phyloP scores from a whole-genome alignment of 176 grass and related monocot species.

The Lolium multiflorum region DNA sequence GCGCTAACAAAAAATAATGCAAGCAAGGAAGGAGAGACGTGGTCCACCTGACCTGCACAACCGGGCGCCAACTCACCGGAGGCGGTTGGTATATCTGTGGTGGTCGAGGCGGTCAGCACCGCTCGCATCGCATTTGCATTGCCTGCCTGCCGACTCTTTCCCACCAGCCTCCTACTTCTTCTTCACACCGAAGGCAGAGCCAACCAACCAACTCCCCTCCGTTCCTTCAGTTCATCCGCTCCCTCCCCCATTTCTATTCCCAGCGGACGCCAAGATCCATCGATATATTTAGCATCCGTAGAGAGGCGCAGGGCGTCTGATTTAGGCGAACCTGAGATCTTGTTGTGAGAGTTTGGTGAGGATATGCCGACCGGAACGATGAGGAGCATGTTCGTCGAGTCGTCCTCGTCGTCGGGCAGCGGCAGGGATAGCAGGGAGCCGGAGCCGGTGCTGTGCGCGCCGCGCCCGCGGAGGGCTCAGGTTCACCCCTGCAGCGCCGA shows the following conservation, averaged over 20 bases:
- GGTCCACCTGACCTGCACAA: conserved; percentile 47
- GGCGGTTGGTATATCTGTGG: conserved; percentile 55
- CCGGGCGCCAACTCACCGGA: conserved; percentile 4
- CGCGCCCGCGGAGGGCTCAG: conserved; percentile 44
- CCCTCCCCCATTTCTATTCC: conserved; percentile 5
- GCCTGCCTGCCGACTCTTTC: not conserved
- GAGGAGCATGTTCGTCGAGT: conserved; percentile 40
- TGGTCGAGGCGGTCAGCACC: conserved; percentile 40
- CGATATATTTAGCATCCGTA: not conserved
- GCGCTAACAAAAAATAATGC: not conserved
- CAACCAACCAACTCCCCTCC: not conserved
- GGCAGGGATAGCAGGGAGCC: conserved; percentile 37
- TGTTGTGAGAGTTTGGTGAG: not conserved
- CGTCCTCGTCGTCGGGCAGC: conserved; percentile 25
- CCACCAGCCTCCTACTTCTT: not conserved
- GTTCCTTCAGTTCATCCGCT: conserved; percentile 47
- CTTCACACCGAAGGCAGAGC: conserved; percentile 27
- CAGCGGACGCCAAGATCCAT: not conserved
- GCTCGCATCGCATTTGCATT: conserved; percentile 25
- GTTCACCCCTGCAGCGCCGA: conserved; percentile 55
- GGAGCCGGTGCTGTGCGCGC: conserved; percentile 57
- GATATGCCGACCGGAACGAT: conserved; percentile 44
- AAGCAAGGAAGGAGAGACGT: conserved; percentile 17
- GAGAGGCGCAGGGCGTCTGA: not conserved
- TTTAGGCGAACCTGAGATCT: not conserved